Evolutionary conservation across 768 basidiomycete genomes (phyloP).

Genomic region (Boletus insuetus): DNA sequence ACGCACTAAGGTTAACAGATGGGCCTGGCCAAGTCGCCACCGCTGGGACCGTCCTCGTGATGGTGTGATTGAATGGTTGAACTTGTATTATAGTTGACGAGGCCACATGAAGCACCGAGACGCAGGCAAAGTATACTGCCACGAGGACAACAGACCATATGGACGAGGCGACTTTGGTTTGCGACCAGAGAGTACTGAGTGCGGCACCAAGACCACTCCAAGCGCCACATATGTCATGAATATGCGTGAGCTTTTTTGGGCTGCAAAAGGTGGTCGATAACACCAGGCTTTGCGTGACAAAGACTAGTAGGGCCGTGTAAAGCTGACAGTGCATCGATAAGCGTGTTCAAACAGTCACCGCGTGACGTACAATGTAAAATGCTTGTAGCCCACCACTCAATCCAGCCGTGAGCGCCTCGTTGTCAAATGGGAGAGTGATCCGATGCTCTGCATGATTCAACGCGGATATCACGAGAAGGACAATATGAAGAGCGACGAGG

Average conservation of each 20-base stretch:
- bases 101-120: not conserved
- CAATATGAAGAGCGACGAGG: not conserved
- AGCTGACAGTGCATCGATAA: not conserved
- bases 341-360: not conserved
- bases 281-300: not conserved
- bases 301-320: not conserved
- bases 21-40: not conserved
- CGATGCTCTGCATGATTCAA: not conserved
- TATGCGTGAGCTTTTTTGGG: not conserved
- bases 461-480: not conserved
- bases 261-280: not conserved
- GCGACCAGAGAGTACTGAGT: not conserved
- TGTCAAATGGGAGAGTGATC: not conserved
- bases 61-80: not conserved
- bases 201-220: not conserved
- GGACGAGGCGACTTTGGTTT: not conserved
- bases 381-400: not conserved
- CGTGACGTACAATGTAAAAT: not conserved
- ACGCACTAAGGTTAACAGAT: not conserved
- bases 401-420: not conserved
- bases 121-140: not conserved
- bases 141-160: not conserved
- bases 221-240: not conserved
- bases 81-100: not conserved
- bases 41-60: not conserved